phyloP scores from a whole-genome alignment of 164 flowering plant genomes.

The Malania oleifera region DNA sequence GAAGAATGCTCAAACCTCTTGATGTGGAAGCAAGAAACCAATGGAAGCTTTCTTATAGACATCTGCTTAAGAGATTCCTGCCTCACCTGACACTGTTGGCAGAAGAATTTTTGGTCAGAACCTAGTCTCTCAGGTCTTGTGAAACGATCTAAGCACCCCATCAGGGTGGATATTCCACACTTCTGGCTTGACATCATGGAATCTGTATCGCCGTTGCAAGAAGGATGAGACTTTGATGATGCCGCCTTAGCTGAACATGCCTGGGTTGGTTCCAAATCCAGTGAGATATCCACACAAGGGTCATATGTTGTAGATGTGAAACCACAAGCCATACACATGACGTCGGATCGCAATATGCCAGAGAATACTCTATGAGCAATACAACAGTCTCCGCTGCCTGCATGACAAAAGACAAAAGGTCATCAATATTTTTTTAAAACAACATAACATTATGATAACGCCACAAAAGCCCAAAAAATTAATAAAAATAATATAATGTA shows the following conservation, averaged over 20 bases:
- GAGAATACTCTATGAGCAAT: slow-evolving; percentile 76
- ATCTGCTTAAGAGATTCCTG: slow-evolving; percentile 91
- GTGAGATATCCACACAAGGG: slow-evolving; percentile 67
- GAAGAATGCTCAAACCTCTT: slow-evolving; percentile 91
- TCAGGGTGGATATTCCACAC: slow-evolving; percentile 50
- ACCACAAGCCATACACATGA: slow-evolving; percentile 66
- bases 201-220: slow-evolving; percentile 44
- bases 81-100: slow-evolving; percentile 79
- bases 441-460: neutral
- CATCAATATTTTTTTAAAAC: neutral
- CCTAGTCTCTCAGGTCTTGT: slow-evolving; percentile 82
- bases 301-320: slow-evolving; percentile 69
- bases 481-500: neutral
- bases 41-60: slow-evolving; percentile 83
- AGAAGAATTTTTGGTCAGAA: slow-evolving; percentile 77
- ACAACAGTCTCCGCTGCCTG: slow-evolving; percentile 71
- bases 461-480: no score
- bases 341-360: slow-evolving; percentile 68
- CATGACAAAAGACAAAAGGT: slow-evolving; percentile 22
- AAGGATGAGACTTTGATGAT: slow-evolving; percentile 38
- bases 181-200: slow-evolving; percentile 31
- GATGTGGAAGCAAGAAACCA: slow-evolving; percentile 88
- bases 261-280: slow-evolving; percentile 69
- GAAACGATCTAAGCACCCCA: slow-evolving; percentile 76
- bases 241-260: slow-evolving; percentile 33